Conservation (phyloP, 306 rosid species). For the Sophora flavescens region DNA sequence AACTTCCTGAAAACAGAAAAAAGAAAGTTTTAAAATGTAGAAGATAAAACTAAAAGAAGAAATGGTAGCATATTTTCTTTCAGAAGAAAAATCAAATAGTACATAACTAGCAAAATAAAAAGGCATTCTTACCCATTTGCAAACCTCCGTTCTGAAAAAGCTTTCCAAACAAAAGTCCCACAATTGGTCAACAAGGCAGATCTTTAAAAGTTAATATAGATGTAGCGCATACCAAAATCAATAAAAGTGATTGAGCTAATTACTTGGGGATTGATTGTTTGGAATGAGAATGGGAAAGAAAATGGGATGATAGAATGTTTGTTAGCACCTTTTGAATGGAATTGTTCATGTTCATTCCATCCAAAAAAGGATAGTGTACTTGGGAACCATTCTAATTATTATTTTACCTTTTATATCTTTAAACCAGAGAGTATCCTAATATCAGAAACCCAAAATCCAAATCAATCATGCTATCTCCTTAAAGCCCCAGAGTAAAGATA, state of each 20-base stretch:
- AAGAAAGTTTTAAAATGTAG: neutral
- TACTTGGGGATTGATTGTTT: neutral
- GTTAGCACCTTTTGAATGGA: too few relatives aligned
- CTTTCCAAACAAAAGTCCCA: constrained; percentile 52
- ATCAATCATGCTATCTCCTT: neutral
- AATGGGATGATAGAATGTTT: too few relatives aligned
- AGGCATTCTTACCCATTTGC: constrained; percentile 69
- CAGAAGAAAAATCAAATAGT: constrained; percentile 11
- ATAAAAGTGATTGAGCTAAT: constrained; percentile 26
- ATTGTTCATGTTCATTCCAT: too few relatives aligned
- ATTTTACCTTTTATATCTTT: neutral
- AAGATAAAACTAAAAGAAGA: constrained; percentile 27
- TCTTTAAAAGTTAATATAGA: constrained; percentile 36
- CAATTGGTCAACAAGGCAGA: constrained; percentile 56
- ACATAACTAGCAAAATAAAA: constrained; percentile 26
- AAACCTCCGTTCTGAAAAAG: constrained; percentile 68
- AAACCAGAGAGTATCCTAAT: constrained; percentile 22
- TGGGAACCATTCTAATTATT: neutral
- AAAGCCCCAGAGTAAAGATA: neutral
- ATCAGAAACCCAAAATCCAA: constrained; percentile 24
- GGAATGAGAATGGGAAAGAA: neutral
- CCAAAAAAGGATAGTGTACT: neutral
- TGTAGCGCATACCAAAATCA: neutral
- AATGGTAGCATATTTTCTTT: neutral
- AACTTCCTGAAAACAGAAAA: constrained; percentile 61